Conservation (phyloP, 257 asterid genomes). For the Nemophila menziesii region DNA sequence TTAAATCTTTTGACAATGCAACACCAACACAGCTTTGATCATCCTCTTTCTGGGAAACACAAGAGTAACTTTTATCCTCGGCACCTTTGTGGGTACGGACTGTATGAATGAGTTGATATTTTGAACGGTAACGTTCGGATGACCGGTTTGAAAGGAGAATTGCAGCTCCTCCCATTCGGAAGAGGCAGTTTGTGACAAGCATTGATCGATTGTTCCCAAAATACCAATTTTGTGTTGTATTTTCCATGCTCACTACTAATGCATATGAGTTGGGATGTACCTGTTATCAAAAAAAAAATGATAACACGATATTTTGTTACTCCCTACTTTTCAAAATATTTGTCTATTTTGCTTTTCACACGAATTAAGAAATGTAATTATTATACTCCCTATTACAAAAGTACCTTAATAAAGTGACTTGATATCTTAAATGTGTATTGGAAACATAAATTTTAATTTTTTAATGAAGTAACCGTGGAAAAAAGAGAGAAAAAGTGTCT, state of each 20-base stretch:
- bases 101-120: conserved; percentile 51
- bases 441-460: too few species aligned
- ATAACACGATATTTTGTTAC: too few species aligned
- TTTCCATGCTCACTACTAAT: conserved; percentile 57
- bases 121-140: conserved; percentile 30
- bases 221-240: conserved; percentile 57
- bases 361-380: too few species aligned
- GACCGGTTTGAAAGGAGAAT: conserved; percentile 50
- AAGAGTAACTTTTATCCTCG: conserved; percentile 44
- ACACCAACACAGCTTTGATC: conserved; percentile 22
- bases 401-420: too few species aligned
- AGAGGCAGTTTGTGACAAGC: conserved; percentile 58
- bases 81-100: conserved; percentile 62
- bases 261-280: conserved; percentile 71
- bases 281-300: conserved; percentile 13
- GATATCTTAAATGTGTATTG: too few species aligned
- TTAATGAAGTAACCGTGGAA: too few species aligned
- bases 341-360: too few species aligned
- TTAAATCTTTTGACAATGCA: conserved; percentile 36
- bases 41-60: conserved; percentile 55
- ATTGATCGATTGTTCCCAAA: conserved; percentile 56
- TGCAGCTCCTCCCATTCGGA: conserved; percentile 73
- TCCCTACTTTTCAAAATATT: too few species aligned
- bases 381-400: too few species aligned
- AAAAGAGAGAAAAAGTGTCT: too few species aligned